Evolutionary conservation across 352 stramenopile species (phyloP).

Genomic region (Phytophthora sojae): DNA sequence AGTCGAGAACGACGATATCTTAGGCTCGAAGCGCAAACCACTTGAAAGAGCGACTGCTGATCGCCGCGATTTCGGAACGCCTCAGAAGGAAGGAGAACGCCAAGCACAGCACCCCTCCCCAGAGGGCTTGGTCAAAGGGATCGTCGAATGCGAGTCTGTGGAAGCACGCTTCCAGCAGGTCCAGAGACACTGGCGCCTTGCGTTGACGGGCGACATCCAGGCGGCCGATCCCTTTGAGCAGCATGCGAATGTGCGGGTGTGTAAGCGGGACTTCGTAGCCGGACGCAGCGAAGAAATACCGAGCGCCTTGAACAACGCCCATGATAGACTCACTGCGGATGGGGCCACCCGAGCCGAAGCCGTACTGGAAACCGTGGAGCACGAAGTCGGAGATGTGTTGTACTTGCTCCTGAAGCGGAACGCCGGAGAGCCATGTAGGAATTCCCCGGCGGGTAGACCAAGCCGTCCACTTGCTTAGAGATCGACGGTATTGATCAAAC

Average conservation of each 20-base stretch:
- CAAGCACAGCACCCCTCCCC: constrained; percentile 17
- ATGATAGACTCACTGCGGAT: not conserved
- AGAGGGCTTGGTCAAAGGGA: not conserved
- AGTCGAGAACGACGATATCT: constrained; percentile 1
- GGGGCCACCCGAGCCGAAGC: not conserved
- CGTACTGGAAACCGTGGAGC: constrained; percentile 11
- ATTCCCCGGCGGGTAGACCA: constrained; percentile 5
- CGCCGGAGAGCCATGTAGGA: not conserved
- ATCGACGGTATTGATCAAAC: not conserved
- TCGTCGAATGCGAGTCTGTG: too few relatives aligned
- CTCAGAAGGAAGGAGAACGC: constrained; percentile 12
- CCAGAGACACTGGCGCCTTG: too few relatives aligned
- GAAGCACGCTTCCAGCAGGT: too few relatives aligned
- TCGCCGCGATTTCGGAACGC: constrained; percentile 8
- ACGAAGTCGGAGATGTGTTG: constrained; percentile 15
- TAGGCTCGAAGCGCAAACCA: constrained; percentile 10
- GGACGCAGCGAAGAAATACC: not conserved
- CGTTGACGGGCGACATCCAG: too few relatives aligned
- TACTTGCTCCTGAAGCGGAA: not conserved
- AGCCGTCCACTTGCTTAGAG: not conserved
- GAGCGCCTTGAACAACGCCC: not conserved
- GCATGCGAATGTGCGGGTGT: too few relatives aligned
- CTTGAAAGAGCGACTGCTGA: not conserved
- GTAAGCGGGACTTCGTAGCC: too few relatives aligned
- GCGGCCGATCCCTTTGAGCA: too few relatives aligned